These are phyloP conservation scores for Claviceps sp. DNA, from an alignment of 2,329 filamentous ascomycete species.

Conservation along the genomic window DNA sequence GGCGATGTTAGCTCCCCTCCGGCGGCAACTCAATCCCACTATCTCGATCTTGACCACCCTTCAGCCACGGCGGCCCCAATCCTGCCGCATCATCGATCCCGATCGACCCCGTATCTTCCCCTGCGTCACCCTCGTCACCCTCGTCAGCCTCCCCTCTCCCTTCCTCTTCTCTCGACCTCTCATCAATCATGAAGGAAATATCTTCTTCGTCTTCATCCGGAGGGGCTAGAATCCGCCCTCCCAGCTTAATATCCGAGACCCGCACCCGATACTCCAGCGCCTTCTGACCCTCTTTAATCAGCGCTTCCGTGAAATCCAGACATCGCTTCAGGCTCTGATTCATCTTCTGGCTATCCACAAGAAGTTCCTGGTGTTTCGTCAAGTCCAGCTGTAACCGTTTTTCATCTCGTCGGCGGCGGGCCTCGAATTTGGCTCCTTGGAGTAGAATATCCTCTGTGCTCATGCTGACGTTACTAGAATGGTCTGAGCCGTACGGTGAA, in stretches of 20 bases:
- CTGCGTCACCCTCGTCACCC: constrained; percentile 10
- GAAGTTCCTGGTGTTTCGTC: constrained; percentile 73
- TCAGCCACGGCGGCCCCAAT: constrained; percentile 19
- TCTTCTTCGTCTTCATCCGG: constrained; percentile 46
- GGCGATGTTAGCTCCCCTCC: constrained; percentile 21
- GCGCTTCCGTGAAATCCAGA: constrained; percentile 74
- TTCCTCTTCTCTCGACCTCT: too few species aligned
- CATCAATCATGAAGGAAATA: constrained; percentile 7
- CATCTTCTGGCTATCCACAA: constrained; percentile 86
- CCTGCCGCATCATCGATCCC: constrained; percentile 10
- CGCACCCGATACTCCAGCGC: constrained; percentile 73
- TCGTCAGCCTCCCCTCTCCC: constrained; percentile 6
- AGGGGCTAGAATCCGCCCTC: constrained; percentile 60
- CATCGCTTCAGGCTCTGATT: constrained; percentile 89
- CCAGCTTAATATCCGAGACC: constrained; percentile 66
- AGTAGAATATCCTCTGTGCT: constrained; percentile 23
- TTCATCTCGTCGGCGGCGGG: constrained; percentile 60
- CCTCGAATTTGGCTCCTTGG: constrained; percentile 20
- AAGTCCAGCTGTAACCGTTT: constrained; percentile 74
- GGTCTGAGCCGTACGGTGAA: constrained; percentile 38
- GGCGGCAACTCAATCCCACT: constrained; percentile 36
- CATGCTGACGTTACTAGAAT: constrained; percentile 27
- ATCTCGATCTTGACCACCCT: constrained; percentile 34
- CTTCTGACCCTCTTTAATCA: constrained; percentile 80
- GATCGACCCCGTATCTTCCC: constrained; percentile 9